Percentiles rank a stretch among this genome's conserved stretches.
phyloP scores from a whole-genome alignment of 768 basidiomycete genomes.

The Suillus placidus region DNA sequence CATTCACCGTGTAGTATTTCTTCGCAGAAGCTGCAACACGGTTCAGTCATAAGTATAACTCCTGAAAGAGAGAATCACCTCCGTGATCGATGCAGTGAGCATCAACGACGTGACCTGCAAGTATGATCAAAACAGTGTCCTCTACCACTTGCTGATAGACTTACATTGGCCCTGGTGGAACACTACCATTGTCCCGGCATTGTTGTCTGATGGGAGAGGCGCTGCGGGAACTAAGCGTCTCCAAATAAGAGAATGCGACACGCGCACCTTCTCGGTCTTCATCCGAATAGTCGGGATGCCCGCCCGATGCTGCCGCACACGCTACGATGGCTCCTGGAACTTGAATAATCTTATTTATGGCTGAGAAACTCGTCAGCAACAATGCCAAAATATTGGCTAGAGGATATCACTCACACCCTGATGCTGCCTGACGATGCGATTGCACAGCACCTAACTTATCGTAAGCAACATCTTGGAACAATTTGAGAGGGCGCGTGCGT shows the following conservation, averaged over 20 bases:
- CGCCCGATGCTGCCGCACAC: constrained; percentile 50
- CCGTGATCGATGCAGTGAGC: constrained; percentile 2
- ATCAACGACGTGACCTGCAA: constrained; percentile 1
- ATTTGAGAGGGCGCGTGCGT: constrained; percentile 23
- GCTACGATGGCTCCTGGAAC: constrained; percentile 43
- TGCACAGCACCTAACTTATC: constrained; percentile 29
- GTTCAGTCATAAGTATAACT: not conserved
- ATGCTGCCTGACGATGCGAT: constrained; percentile 48
- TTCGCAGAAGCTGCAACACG: constrained; percentile 19
- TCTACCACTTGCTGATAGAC: not conserved
- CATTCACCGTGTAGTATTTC: constrained; percentile 58
- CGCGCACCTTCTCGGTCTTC: constrained; percentile 12
- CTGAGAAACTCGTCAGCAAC: constrained; percentile 31
- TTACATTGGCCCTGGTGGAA: constrained; percentile 37
- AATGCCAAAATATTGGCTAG: not conserved
- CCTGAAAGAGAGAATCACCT: not conserved
- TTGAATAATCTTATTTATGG: constrained; percentile 57
- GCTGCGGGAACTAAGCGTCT: constrained; percentile 21
- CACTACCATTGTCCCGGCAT: constrained; percentile 48
- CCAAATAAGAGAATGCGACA: not conserved
- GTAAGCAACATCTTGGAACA: constrained; percentile 27
- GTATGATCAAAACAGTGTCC: not conserved
- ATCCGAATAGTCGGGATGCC: constrained; percentile 38
- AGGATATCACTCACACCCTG: constrained; percentile 37
- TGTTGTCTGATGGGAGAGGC: constrained; percentile 48